A percentile compares a stretch with the other conserved stretches of the same genome.
Conservation (phyloP, 208 protist species). For the Trypanosoma scelopori region DNA sequence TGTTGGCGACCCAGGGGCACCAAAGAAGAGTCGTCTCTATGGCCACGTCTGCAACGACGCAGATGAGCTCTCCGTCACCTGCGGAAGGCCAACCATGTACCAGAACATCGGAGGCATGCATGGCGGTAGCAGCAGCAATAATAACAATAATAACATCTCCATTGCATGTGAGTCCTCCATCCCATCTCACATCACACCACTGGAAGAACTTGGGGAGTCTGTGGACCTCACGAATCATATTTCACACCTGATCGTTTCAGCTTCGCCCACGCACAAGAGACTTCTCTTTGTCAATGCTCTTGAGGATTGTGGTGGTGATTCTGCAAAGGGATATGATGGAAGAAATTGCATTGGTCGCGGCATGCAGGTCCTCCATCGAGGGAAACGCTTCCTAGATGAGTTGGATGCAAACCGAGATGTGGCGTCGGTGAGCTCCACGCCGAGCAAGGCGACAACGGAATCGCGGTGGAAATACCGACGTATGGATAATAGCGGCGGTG, state of each 20-base stretch:
- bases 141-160: constrained; percentile 10
- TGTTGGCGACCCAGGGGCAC: constrained; percentile 23
- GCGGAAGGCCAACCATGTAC: not conserved
- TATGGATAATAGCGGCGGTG: constrained; percentile 9
- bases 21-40: constrained; percentile 3
- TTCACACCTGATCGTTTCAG: constrained; percentile 18
- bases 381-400: constrained; percentile 76
- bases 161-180: constrained; percentile 25
- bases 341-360: constrained; percentile 1
- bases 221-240: constrained; percentile 30
- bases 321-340: not conserved
- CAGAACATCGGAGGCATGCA: not conserved
- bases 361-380: constrained; percentile 45
- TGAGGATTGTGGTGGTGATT: constrained; percentile 25
- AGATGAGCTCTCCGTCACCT: constrained; percentile 14
- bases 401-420: constrained; percentile 34
- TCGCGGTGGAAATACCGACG: constrained; percentile 20
- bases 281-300: constrained; percentile 57
- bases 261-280: constrained; percentile 70
- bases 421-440: not conserved
- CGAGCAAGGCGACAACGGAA: not conserved
- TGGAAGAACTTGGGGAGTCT: constrained; percentile 28
- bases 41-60: not conserved
- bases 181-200: constrained; percentile 26
- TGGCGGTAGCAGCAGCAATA: not conserved